These are phyloP conservation scores for Elymus sibiricus DNA, from an alignment of 176 grass and related monocot genomes.

Conservation along the genomic window DNA sequence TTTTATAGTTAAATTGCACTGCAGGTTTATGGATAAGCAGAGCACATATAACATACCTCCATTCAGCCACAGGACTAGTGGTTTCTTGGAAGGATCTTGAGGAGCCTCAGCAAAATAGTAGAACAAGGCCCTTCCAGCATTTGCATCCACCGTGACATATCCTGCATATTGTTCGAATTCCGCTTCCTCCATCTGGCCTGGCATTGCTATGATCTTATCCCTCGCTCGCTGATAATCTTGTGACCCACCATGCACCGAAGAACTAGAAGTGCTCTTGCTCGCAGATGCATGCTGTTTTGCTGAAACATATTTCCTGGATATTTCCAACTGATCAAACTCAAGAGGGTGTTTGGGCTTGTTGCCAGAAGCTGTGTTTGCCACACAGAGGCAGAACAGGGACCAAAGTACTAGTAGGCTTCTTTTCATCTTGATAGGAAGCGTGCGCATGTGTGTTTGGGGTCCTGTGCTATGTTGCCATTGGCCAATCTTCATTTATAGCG, in stretches of 20 bases:
- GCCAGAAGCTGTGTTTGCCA: constrained; percentile 16
- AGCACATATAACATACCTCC: constrained; percentile 43
- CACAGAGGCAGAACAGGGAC: constrained; percentile 43
- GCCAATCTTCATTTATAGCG: constrained; percentile 55
- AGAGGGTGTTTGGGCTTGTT: constrained; percentile 30
- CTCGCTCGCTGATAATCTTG: constrained; percentile 20
- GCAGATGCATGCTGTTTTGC: constrained; percentile 9
- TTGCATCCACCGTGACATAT: constrained; percentile 57
- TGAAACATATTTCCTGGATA: constrained; percentile 29
- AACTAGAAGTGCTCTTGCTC: constrained; percentile 8
- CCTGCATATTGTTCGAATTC: constrained; percentile 67
- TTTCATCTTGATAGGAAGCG: constrained; percentile 53
- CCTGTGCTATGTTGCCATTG: constrained; percentile 39
- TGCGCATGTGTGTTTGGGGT: constrained; percentile 40
- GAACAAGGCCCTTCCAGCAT: constrained; percentile 62
- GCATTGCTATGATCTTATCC: constrained; percentile 52
- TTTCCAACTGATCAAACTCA: constrained; percentile 28
- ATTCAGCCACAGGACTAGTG: constrained; percentile 75
- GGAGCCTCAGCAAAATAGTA: constrained; percentile 71
- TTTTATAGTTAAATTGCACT: not conserved
- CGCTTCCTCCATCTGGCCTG: constrained; percentile 40
- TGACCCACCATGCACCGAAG: not conserved
- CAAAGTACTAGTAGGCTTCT: constrained; percentile 44
- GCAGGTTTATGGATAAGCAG: not conserved
- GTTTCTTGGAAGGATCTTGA: constrained; percentile 40